Evolutionary conservation across 2,329 filamentous ascomycete genomes (phyloP).

Genomic region (Alternaria solani): DNA sequence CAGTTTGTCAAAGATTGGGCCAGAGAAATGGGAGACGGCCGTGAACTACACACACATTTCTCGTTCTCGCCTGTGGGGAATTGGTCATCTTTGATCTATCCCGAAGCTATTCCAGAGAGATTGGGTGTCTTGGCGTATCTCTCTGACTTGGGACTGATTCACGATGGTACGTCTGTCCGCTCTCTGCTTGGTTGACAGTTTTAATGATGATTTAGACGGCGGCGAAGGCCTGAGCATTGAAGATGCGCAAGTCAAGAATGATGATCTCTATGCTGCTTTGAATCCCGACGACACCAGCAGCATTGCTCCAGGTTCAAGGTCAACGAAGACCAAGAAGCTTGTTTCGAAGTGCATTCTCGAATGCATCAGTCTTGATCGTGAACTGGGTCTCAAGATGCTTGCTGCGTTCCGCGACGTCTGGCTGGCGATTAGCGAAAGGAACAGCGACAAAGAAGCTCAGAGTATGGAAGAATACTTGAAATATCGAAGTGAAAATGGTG

Average conservation of each 20-base stretch:
- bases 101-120: constrained; percentile 4
- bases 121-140: constrained; percentile 1
- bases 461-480: constrained; percentile 5
- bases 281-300: neutral
- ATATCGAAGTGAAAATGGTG: neutral
- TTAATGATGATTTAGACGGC: neutral
- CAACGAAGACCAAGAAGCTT: constrained; percentile 3
- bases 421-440: constrained; percentile 1
- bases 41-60: neutral
- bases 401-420: neutral
- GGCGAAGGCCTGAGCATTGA: constrained; percentile 1
- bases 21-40: neutral
- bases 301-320: neutral
- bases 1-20: neutral
- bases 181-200: neutral
- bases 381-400: constrained; percentile 1
- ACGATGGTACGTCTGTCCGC: neutral
- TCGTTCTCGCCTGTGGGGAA: constrained; percentile 1
- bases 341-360: constrained; percentile 1
- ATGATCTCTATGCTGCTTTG: neutral
- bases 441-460: constrained; percentile 1
- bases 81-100: constrained; percentile 1
- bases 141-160: constrained; percentile 1
- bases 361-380: neutral
- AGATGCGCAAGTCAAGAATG: neutral